These are phyloP conservation scores for Pleurotus djamor DNA, from an alignment of 768 basidiomycete species.

Conservation along the genomic window DNA sequence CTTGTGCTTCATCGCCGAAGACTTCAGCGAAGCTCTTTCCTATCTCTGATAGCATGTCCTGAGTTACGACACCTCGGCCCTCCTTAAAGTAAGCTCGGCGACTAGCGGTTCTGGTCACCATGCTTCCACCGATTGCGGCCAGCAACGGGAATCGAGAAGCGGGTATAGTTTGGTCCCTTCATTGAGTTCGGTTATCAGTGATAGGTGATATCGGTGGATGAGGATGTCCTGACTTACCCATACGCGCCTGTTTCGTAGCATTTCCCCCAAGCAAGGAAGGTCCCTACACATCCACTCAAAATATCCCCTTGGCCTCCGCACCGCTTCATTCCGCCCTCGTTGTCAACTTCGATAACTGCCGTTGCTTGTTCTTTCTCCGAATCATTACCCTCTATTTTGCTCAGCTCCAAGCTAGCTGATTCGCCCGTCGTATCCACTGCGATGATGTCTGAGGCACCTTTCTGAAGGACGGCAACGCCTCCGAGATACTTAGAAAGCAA, in stretches of 20 bases:
- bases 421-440: conserved; percentile 70
- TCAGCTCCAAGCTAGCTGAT: conserved; percentile 40
- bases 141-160: conserved; percentile 74
- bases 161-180: conserved; percentile 52
- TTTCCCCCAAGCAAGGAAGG: conserved; percentile 93
- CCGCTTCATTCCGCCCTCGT: conserved; percentile 81
- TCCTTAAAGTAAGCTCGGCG: conserved; percentile 71
- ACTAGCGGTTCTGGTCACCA: conserved; percentile 86
- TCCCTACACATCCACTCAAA: conserved; percentile 82
- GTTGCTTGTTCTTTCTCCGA: conserved; percentile 49
- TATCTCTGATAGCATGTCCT: conserved; percentile 69
- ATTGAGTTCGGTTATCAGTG: neutral
- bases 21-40: conserved; percentile 70
- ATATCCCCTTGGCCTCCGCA: conserved; percentile 98
- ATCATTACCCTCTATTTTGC: conserved; percentile 39
- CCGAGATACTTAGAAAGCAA: conserved; percentile 74
- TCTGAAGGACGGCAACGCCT: conserved; percentile 88
- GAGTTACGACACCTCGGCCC: conserved; percentile 79
- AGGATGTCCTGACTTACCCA: conserved; percentile 47
- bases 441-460: conserved; percentile 82
- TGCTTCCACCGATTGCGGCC: conserved; percentile 82
- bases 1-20: conserved; percentile 55
- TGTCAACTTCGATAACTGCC: conserved; percentile 65
- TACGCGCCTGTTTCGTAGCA: conserved; percentile 87
- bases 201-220: neutral